phyloP scores from a whole-genome alignment of 129 eudicot genomes.

The Deinandra increscens region DNA sequence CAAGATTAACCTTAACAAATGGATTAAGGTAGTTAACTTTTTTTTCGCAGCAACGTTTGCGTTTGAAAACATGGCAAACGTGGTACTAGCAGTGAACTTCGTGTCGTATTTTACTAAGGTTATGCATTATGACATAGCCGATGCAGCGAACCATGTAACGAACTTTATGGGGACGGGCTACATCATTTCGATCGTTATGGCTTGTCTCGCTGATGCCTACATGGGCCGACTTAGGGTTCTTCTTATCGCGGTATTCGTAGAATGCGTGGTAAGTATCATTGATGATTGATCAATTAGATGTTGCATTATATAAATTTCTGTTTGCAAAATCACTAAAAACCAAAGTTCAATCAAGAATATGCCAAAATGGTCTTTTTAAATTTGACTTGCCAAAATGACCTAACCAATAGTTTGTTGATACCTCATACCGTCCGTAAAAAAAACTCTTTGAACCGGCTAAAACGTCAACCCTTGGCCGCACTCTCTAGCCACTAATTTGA shows the following conservation, averaged over 20 bases:
- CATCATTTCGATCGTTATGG: slow-evolving; percentile 53
- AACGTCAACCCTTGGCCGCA: too few relatives aligned
- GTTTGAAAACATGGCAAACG: slow-evolving; percentile 61
- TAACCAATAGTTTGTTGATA: too few relatives aligned
- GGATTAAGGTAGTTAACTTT: not conserved
- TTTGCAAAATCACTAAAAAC: too few relatives aligned
- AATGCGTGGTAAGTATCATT: slow-evolving; percentile 55
- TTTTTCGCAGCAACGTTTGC: slow-evolving; percentile 42
- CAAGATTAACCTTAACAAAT: not conserved
- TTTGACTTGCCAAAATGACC: too few relatives aligned
- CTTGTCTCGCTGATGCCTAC: slow-evolving; percentile 63
- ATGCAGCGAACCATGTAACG: slow-evolving; percentile 62
- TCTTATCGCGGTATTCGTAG: slow-evolving; percentile 41
- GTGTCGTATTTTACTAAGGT: slow-evolving; percentile 51
- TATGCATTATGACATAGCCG: slow-evolving; percentile 66
- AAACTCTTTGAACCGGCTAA: too few relatives aligned
- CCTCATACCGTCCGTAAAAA: too few relatives aligned
- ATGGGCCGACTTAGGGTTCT: slow-evolving; percentile 55
- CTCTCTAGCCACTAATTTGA: too few relatives aligned
- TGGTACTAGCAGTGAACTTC: slow-evolving; percentile 53
- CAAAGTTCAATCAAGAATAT: too few relatives aligned
- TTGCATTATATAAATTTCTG: too few relatives aligned
- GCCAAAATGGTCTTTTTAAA: too few relatives aligned
- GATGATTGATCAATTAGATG: too few relatives aligned
- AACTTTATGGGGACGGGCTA: slow-evolving; percentile 58